Evolutionary conservation across 805 yeast genomes (phyloP).

Genomic region (Sungouiella thailandica): DNA sequence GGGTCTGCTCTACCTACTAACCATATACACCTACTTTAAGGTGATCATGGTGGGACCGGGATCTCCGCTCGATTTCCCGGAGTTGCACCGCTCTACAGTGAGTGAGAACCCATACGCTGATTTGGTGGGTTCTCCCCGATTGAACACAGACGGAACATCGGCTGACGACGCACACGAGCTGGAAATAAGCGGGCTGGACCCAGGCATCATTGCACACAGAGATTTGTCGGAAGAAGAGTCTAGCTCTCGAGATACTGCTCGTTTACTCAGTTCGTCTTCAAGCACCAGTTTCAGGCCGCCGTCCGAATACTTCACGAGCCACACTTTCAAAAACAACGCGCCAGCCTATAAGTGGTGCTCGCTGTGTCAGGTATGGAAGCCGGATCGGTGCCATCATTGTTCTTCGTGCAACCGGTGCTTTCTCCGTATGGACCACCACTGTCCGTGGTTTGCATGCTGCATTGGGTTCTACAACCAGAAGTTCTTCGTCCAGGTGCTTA

Average conservation of each 20-base stretch:
- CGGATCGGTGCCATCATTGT: constrained; percentile 58
- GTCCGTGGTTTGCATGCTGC: constrained; percentile 91
- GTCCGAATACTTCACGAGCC: constrained; percentile 26
- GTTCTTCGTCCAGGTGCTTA: constrained; percentile 68
- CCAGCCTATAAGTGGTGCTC: constrained; percentile 53
- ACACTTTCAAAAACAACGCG: constrained; percentile 46
- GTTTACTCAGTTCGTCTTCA: not conserved
- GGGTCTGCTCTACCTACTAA: constrained; percentile 26
- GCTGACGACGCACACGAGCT: no score
- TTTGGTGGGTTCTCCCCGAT: no score
- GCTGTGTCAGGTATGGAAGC: constrained; percentile 54
- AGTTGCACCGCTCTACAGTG: constrained; percentile 26
- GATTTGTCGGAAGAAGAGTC: not conserved
- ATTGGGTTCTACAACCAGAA: constrained; percentile 81
- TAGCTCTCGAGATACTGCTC: not conserved
- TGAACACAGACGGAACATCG: not conserved
- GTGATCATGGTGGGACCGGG: constrained; percentile 59
- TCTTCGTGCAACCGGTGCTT: constrained; percentile 44
- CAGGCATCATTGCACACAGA: no score
- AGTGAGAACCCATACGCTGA: constrained; percentile 16
- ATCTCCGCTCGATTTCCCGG: constrained; percentile 54
- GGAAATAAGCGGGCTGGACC: no score
- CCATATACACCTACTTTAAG: constrained; percentile 48
- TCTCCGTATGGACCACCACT: constrained; percentile 55
- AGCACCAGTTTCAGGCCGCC: constrained; percentile 21